Conservation (phyloP, 2,329 filamentous ascomycete genomes). For the Fusarium coffeatum region DNA sequence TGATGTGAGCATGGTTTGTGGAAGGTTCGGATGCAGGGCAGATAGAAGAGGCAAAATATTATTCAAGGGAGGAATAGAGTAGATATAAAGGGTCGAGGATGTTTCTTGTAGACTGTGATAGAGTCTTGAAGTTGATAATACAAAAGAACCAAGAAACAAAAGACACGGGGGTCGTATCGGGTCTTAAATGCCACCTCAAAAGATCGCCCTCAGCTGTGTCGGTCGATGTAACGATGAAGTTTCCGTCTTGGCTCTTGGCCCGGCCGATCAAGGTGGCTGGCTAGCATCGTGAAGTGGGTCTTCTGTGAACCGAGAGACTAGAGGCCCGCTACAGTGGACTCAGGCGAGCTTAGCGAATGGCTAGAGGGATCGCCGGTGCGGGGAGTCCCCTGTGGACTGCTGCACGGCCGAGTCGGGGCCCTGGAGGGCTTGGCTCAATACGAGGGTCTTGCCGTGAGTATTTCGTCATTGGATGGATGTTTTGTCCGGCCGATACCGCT, state of each 20-base stretch:
- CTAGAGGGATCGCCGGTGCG: conserved; percentile 37
- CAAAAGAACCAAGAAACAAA: conserved; percentile 18
- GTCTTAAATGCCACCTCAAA: conserved; percentile 33
- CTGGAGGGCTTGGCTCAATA: conserved; percentile 22
- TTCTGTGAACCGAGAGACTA: conserved; percentile 23
- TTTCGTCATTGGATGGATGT: conserved; percentile 32
- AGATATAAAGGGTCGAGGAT: neutral
- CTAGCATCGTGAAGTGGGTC: conserved; percentile 21
- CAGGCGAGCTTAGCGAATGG: conserved; percentile 27
- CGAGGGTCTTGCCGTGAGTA: conserved; percentile 32
- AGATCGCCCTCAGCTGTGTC: conserved; percentile 14
- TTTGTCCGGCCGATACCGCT: conserved; percentile 22
- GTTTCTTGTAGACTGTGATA: neutral
- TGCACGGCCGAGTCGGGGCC: conserved; percentile 29
- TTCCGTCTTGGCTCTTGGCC: conserved; percentile 8
- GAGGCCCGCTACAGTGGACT: conserved; percentile 12
- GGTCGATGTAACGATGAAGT: conserved; percentile 36
- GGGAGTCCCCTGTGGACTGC: conserved; percentile 37
- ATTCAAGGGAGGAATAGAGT: neutral
- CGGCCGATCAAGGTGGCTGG: conserved; percentile 25
- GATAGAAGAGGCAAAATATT: neutral
- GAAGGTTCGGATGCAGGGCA: conserved; percentile 1
- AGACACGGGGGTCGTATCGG: conserved; percentile 13
- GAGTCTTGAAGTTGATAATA: conserved; percentile 8
- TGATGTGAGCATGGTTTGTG: conserved; percentile 40